phyloP scores from a whole-genome alignment of 2,329 filamentous ascomycete genomes.

The Fusarium robinianum region DNA sequence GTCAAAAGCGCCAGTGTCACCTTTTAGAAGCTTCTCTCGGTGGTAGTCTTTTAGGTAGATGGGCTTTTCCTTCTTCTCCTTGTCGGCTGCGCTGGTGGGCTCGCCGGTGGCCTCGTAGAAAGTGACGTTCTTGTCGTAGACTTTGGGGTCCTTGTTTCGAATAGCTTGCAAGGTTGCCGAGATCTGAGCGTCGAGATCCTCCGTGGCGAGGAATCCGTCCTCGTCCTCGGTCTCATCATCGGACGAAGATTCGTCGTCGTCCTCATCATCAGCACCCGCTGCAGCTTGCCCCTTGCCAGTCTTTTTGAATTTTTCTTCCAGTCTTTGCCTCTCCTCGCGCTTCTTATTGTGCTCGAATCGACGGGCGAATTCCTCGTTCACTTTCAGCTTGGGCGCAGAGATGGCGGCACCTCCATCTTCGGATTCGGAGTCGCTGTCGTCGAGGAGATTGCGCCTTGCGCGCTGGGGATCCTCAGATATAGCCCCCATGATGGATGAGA shows the following conservation, averaged over 20 bases:
- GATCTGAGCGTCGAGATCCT: conserved; percentile 84
- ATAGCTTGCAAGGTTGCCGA: conserved; percentile 86
- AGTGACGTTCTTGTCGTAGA: conserved; percentile 79
- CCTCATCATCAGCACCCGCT: conserved; percentile 55
- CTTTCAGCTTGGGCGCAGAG: conserved; percentile 63
- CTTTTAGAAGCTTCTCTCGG: conserved; percentile 81
- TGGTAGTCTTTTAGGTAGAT: conserved; percentile 91
- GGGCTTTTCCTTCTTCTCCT: conserved; percentile 75
- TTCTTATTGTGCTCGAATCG: conserved; percentile 98
- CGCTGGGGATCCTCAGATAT: conserved; percentile 41
- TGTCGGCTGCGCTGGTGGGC: conserved; percentile 38
- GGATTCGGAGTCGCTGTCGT: conserved; percentile 58
- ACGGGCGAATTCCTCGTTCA: conserved; percentile 88
- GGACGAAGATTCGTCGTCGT: conserved; percentile 65
- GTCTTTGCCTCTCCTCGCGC: conserved; percentile 78
- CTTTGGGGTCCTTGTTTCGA: conserved; percentile 83
- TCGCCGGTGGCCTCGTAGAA: conserved; percentile 75
- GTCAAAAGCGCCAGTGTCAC: conserved; percentile 63
- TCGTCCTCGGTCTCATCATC: conserved; percentile 88
- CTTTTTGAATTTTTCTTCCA: conserved; percentile 82
- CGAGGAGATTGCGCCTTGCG: conserved; percentile 56
- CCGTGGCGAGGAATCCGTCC: conserved; percentile 82
- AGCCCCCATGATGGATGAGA: conserved; percentile 19
- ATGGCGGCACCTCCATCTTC: conserved; percentile 49
- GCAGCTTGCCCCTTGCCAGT: conserved; percentile 45